Evolutionary conservation across 306 rosid genomes (phyloP).

Genomic region (Hippophae rhamnoides): DNA sequence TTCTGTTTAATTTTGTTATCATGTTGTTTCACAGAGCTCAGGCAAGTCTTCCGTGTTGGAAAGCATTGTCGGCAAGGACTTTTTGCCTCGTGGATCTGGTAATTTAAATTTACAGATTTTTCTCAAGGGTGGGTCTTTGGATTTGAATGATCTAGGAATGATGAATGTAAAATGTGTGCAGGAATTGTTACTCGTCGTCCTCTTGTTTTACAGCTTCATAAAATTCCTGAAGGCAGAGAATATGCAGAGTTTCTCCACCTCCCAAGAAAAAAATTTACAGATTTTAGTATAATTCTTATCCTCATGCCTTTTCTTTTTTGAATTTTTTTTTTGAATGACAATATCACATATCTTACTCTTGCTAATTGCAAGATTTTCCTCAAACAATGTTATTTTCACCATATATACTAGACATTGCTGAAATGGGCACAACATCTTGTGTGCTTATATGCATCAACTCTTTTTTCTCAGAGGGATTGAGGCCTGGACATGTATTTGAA

Average conservation of each 20-base stretch:
- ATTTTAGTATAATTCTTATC: conserved; percentile 49
- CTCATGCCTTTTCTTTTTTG: conserved; percentile 1
- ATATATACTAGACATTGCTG: no score
- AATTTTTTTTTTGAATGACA: background rate
- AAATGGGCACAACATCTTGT: background rate
- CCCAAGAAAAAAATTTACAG: conserved; percentile 63
- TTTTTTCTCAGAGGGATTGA: background rate
- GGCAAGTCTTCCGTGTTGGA: conserved; percentile 90
- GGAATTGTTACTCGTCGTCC: conserved; percentile 94
- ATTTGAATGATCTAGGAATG: conserved; percentile 7
- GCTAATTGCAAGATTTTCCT: no score
- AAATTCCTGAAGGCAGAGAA: conserved; percentile 68
- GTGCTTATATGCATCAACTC: background rate
- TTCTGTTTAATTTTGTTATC: conserved; percentile 4
- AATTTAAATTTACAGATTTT: conserved; percentile 6
- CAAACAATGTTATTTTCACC: no score
- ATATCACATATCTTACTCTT: no score
- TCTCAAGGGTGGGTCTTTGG: background rate
- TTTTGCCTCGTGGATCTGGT: conserved; percentile 98
- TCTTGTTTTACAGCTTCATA: conserved; percentile 87
- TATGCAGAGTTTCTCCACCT: conserved; percentile 86
- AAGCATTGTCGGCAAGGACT: conserved; percentile 91
- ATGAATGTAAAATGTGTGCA: conserved; percentile 29
- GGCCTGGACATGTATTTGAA: background rate
- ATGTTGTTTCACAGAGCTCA: conserved; percentile 53